Percentiles rank a stretch among this genome's conserved stretches.
These are phyloP conservation scores for Cytospora chrysosperma DNA, from an alignment of 2,329 filamentous ascomycete species.

Conservation along the genomic window DNA sequence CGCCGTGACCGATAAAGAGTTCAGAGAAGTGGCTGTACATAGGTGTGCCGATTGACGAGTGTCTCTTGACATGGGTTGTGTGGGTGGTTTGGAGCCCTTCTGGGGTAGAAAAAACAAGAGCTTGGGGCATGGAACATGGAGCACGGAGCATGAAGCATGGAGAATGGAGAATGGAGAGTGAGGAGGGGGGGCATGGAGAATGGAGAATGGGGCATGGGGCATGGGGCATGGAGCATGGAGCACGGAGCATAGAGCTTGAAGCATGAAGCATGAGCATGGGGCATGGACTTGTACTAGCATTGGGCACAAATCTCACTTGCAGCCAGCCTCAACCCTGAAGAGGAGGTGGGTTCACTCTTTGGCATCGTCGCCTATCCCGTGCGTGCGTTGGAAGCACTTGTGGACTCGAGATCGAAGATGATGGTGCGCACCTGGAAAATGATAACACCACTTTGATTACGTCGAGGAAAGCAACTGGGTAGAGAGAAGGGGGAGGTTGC, in stretches of 20 bases:
- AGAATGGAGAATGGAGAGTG: no score
- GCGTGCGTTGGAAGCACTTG: neutral
- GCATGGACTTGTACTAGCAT: neutral
- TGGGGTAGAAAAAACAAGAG: neutral
- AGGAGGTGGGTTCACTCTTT: neutral
- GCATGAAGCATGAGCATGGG: no score
- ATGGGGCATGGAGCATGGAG: no score
- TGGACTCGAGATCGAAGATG: neutral
- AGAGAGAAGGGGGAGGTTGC: no score
- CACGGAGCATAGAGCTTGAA: no score
- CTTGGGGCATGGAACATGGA: neutral
- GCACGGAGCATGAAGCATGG: no score
- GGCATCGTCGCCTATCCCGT: neutral
- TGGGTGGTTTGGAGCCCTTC: neutral
- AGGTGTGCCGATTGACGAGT: neutral
- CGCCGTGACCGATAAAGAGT: neutral
- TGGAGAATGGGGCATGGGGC: no score
- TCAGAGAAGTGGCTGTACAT: neutral
- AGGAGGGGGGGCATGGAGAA: no score
- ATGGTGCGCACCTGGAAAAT: neutral
- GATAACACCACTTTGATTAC: neutral
- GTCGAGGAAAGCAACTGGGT: neutral
- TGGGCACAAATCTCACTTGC: neutral
- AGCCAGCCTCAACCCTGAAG: neutral
- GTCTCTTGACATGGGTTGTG: neutral